Evolutionary conservation across 495 filamentous ascomycete species (phyloP).

Genomic region (Penicillium dipodomyicola): DNA sequence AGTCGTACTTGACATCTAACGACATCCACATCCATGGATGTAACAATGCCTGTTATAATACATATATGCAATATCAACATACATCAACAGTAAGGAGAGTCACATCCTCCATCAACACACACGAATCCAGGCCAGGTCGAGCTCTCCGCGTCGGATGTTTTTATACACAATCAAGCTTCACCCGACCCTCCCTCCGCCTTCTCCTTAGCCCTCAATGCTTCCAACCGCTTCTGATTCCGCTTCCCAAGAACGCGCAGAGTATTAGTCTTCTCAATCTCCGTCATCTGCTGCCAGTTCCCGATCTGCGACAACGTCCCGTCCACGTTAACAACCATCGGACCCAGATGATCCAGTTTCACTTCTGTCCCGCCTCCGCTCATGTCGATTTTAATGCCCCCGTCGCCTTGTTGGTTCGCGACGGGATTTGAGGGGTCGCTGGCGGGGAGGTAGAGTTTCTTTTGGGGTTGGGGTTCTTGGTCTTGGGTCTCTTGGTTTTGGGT

Average conservation of each 20-base stretch:
- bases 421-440: constrained; percentile 21
- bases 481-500: constrained; percentile 11
- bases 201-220: constrained; percentile 46
- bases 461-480: constrained; percentile 13
- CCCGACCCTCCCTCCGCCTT: constrained; percentile 8
- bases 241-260: constrained; percentile 61
- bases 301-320: constrained; percentile 66
- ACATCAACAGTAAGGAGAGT: neutral
- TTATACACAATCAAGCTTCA: neutral
- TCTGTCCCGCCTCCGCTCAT: constrained; percentile 45
- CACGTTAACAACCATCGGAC: constrained; percentile 65
- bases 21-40: neutral
- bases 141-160: neutral
- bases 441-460: constrained; percentile 28
- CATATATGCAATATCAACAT: neutral
- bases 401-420: constrained; percentile 5
- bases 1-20: neutral
- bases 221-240: constrained; percentile 60
- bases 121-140: neutral
- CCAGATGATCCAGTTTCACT: constrained; percentile 56
- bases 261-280: constrained; percentile 58
- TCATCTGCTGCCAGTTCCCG: constrained; percentile 66
- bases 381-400: constrained; percentile 35
- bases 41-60: neutral
- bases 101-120: neutral